Evolutionary conservation across 1,139 yeast genomes (phyloP), one percentile per base, ranked within the genome.

Genomic region (Sugiyamaella pinicola): DNA sequence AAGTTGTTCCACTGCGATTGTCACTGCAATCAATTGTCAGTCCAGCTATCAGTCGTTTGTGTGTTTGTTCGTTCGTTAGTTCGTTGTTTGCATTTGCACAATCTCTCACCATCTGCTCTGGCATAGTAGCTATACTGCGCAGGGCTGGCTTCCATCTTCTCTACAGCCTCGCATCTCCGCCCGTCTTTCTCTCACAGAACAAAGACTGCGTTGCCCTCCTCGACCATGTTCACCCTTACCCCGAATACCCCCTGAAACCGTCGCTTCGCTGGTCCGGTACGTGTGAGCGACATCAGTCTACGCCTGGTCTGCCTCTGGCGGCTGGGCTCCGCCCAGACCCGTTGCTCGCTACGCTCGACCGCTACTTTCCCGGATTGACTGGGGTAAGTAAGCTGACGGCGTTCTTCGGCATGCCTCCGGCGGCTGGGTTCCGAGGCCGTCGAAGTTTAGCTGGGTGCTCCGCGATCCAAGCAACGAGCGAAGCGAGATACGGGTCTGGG

Each of bases 401-500:
- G n/a, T n/a, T n/a, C n/a, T n/a, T n/a, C n/a, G n/a, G n/a, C n/a
- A n/a, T n/a, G n/a, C n/a, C n/a, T n/a, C n/a, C n/a, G n/a, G n/a
- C n/a, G n/a, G n/a, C n/a, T n/a, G n/a, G n/a, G n/a, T n/a, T n/a
- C n/a, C n/a, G n/a, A n/a, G n/a, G n/a, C n/a, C n/a, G n/a, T n/a
- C n/a, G n/a, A n/a, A n/a, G n/a, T n/a, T n/a, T n/a, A n/a, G n/a
- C n/a, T n/a, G n/a, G n/a, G n/a, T n/a, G n/a, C n/a, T n/a, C n/a
- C n/a, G n/a, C n/a, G n/a, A n/a, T n/a, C n/a, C n/a, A n/a, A n/a
- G n/a, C n/a, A n/a, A n/a, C 39, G 17, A 35, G 39, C 39, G 24
- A 17, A 35, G 39, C 39, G 39, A 35, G 39, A 21, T 15, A 34
- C 39, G 39, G 39, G 21, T 35, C 39, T 35, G 46, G 46, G 46